A percentile compares a stretch with the other conserved stretches of the same genome.
Conservation (phyloP, 768 basidiomycete genomes). For the Calvatia gigantea region DNA sequence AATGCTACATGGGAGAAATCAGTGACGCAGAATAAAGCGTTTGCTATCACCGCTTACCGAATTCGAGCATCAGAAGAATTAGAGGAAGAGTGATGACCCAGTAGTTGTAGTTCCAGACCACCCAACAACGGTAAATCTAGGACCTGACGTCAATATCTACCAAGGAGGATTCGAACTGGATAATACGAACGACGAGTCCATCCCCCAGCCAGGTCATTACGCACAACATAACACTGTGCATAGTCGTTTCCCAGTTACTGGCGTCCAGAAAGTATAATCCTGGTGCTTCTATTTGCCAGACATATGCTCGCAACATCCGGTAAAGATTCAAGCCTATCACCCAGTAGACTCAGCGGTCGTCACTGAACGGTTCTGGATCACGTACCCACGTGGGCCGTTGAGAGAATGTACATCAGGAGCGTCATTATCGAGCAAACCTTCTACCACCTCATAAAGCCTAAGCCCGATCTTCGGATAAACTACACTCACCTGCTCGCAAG, state of each 20-base stretch:
- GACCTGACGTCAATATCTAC: background rate
- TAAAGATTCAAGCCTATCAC: constrained; percentile 19
- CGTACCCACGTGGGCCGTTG: constrained; percentile 23
- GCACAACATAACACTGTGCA: constrained; percentile 20
- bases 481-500: constrained; percentile 13
- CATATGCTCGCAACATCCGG: constrained; percentile 22
- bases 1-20: constrained; percentile 12
- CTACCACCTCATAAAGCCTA: background rate
- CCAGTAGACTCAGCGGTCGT: background rate
- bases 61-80: constrained; percentile 17
- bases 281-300: constrained; percentile 18
- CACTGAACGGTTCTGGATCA: background rate
- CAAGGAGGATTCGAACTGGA: background rate
- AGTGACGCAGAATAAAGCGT: too few relatives aligned
- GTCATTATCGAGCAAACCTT: constrained; percentile 22
- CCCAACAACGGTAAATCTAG: constrained; percentile 28
- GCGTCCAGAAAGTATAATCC: constrained; percentile 20
- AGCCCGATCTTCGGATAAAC: background rate
- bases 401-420: constrained; percentile 21
- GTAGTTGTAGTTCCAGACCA: constrained; percentile 23
- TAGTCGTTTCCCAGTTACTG: constrained; percentile 22
- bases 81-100: constrained; percentile 20
- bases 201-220: constrained; percentile 28
- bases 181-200: constrained; percentile 22
- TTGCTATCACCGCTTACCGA: constrained; percentile 21